Conservation (phyloP, 345 rosid genomes). For the Laguncularia racemosa region DNA sequence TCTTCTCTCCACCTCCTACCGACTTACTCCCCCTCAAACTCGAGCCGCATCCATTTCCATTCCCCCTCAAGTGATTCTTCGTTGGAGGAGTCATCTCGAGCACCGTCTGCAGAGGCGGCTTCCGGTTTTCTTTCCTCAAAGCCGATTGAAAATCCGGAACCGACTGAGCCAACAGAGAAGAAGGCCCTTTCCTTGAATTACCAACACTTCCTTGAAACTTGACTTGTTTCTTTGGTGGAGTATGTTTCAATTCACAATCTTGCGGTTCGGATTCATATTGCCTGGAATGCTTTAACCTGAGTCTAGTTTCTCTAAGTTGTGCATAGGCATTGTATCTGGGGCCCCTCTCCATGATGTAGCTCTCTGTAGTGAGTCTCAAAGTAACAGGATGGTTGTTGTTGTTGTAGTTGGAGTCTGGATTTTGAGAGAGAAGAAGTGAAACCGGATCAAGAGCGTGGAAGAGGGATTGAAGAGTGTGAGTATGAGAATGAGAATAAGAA, state of each 20-base stretch:
- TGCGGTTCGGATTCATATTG: constrained; percentile 14
- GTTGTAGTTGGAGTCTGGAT: constrained; percentile 28
- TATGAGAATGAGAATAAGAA: constrained; percentile 12
- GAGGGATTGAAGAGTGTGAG: constrained; percentile 19
- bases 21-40: constrained; percentile 66
- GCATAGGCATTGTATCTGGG: constrained; percentile 73
- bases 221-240: constrained; percentile 57
- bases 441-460: constrained; percentile 43
- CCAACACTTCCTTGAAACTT: constrained; percentile 33
- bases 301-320: constrained; percentile 55
- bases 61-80: constrained; percentile 29
- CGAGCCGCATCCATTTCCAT: constrained; percentile 21
- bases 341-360: constrained; percentile 63
- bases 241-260: constrained; percentile 21
- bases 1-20: constrained; percentile 48
- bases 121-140: constrained; percentile 69
- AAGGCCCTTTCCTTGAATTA: constrained; percentile 22
- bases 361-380: constrained; percentile 39
- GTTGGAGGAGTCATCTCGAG: constrained; percentile 47
- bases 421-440: constrained; percentile 64
- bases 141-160: constrained; percentile 73
- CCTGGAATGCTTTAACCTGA: constrained; percentile 31
- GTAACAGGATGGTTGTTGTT: constrained; percentile 11
- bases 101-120: constrained; percentile 23
- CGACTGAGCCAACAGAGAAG: constrained; percentile 55